phyloP scores from a whole-genome alignment of 495 filamentous ascomycete species.

The Ramalina peruviana region DNA sequence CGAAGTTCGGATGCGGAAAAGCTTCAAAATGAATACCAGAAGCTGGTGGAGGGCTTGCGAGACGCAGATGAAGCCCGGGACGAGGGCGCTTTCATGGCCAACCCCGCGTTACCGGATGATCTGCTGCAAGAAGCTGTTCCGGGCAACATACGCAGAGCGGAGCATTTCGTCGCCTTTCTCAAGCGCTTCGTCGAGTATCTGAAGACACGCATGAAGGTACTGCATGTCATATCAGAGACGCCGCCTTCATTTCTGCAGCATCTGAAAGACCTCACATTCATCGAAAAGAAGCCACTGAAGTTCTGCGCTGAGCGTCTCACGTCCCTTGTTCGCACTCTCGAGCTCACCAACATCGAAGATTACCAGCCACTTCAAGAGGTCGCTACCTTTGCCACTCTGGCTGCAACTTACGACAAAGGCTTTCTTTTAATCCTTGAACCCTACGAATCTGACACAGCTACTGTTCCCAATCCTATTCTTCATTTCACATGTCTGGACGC shows the following conservation, averaged over 20 bases:
- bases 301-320: constrained; percentile 94
- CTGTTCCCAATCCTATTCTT: constrained; percentile 86
- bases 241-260: constrained; percentile 88
- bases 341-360: constrained; percentile 95
- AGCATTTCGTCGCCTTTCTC: constrained; percentile 91
- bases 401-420: constrained; percentile 93
- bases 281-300: constrained; percentile 88
- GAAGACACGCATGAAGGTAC: constrained; percentile 90
- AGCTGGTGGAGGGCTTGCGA: constrained; percentile 83
- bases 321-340: constrained; percentile 86
- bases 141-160: constrained; percentile 88
- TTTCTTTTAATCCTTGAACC: constrained; percentile 94
- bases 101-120: constrained; percentile 75
- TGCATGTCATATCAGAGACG: constrained; percentile 92
- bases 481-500: constrained; percentile 97
- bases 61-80: constrained; percentile 77
- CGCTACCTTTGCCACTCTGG: constrained; percentile 94
- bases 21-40: constrained; percentile 86
- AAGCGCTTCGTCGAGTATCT: constrained; percentile 97
- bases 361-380: constrained; percentile 96
- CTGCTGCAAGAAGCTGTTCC: constrained; percentile 86
- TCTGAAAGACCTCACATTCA: constrained; percentile 89
- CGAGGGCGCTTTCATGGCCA: constrained; percentile 94
- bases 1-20: constrained; percentile 82
- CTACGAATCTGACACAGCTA: constrained; percentile 88